Base-by-base conservation (phyloP, 805 yeast genomes). In the Martiniozyma abietophila region DNA sequence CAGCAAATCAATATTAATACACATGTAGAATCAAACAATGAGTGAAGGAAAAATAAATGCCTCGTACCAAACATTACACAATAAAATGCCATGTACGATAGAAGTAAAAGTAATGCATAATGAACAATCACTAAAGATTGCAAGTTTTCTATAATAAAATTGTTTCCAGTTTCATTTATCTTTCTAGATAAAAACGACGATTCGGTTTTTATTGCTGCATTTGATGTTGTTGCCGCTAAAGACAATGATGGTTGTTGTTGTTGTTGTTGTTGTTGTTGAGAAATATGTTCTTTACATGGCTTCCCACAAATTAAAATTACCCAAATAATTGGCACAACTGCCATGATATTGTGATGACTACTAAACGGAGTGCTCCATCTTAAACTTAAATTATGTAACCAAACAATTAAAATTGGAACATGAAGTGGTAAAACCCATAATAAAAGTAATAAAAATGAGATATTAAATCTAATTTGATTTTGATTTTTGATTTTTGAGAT, bases 121-220 rank as follows among this genome's bases (percentile, higher is more conserved):
- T 74, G 78, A 27, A 71, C 69, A 27, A 81, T 48, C 8, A 76
- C 39, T 6, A 84, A 62, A 2, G 79, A 72, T 0, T 95, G 95
- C 8, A 78, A 58, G 12, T 84, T 70, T 0, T 94, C 79, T 32
- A 85, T 54, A 30, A 81, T 61, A 48, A 83, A 84, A 51, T 85
- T 94, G 51, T 84, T 92, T 0, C 94, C 79, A 9, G 80, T 71
- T 48, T 84, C 84, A n/a, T 94, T 83, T 1, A 88, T 80, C 36
- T 67, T 70, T 92, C 94, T 81, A 42, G 68, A 71, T 16, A 82
- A 67, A 1, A 80, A 67, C 39, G 82, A 61, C 46, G 84, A 80
- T 4, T 18, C 19, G 9, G 25, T 23, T 7, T 31, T 15, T 14
- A 18, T 17, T 23, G 15, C 17, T 12, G 18, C 17, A n/a, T n/a